Conservation (phyloP, 2,329 filamentous ascomycete species). For the Parafenestella ontariensis region DNA sequence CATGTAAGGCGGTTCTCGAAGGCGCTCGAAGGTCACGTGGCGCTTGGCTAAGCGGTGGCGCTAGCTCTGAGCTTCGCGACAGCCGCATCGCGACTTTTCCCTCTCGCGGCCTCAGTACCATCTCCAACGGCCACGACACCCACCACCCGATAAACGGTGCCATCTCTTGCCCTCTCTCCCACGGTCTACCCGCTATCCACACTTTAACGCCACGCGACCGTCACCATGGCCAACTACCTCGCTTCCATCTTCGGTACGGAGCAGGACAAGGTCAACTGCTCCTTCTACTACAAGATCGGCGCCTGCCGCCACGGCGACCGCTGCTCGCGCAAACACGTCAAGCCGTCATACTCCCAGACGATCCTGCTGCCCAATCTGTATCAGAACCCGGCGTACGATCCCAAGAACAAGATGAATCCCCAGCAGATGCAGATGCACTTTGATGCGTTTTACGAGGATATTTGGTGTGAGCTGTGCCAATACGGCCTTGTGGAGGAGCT, state of each 20-base stretch:
- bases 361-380: constrained; percentile 98
- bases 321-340: constrained; percentile 98
- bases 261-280: constrained; percentile 99
- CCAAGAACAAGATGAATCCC: constrained; percentile 95
- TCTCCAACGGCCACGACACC: constrained; percentile 1
- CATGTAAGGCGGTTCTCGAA: constrained; percentile 1
- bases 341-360: constrained; percentile 96
- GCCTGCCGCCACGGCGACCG: constrained; percentile 98
- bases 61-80: constrained; percentile 21
- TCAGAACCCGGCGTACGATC: constrained; percentile 97
- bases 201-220: neutral
- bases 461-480: constrained; percentile 99
- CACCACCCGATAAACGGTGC: constrained; percentile 8
- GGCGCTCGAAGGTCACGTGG: constrained; percentile 6
- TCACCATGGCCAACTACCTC: constrained; percentile 91
- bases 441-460: constrained; percentile 99
- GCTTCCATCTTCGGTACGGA: constrained; percentile 99
- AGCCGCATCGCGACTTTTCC: constrained; percentile 26
- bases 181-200: neutral
- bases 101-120: constrained; percentile 1
- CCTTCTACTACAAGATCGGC: constrained; percentile 99
- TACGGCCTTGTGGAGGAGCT: constrained; percentile 97
- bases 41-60: constrained; percentile 13
- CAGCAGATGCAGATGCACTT: constrained; percentile 99
- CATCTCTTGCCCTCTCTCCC: neutral